Conservation (phyloP, 2,329 filamentous ascomycete genomes). For the Teratosphaeria gauchensis region DNA sequence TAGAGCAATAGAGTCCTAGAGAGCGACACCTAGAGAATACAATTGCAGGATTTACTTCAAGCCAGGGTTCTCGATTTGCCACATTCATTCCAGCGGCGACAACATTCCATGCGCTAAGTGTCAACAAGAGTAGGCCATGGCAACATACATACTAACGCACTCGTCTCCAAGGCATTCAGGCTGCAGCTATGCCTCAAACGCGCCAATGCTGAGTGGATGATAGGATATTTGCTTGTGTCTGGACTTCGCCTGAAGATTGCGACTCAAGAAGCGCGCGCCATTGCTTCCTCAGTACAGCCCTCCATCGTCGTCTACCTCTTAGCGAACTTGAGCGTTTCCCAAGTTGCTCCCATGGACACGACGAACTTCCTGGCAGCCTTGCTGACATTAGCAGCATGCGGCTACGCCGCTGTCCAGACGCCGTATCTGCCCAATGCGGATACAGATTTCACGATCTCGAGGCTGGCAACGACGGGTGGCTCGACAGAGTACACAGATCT, state of each 20-base stretch:
- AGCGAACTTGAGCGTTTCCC: background rate
- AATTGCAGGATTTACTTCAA: background rate
- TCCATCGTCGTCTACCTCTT: background rate
- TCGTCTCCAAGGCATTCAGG: background rate
- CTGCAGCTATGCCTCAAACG: background rate
- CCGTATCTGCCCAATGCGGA: background rate
- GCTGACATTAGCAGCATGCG: background rate
- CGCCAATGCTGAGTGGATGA: background rate
- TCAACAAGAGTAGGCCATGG: too few species aligned
- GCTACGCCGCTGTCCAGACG: background rate
- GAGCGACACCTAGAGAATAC: background rate
- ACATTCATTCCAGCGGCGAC: background rate
- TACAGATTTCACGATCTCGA: constrained; percentile 10
- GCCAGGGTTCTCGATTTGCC: background rate
- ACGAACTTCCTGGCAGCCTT: background rate
- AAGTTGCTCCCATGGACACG: background rate
- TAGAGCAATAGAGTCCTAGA: background rate
- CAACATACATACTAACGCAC: too few species aligned
- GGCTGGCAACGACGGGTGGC: constrained; percentile 6
- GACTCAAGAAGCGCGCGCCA: background rate
- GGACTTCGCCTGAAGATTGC: background rate
- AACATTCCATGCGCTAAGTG: background rate
- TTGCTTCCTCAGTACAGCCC: background rate
- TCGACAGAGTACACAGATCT: constrained; percentile 7
- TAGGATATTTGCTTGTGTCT: background rate